Percentiles rank a stretch among this genome's conserved stretches.
Evolutionary conservation across 2,329 filamentous ascomycete genomes (phyloP).

Genomic region (Botrytis pseudocinerea): DNA sequence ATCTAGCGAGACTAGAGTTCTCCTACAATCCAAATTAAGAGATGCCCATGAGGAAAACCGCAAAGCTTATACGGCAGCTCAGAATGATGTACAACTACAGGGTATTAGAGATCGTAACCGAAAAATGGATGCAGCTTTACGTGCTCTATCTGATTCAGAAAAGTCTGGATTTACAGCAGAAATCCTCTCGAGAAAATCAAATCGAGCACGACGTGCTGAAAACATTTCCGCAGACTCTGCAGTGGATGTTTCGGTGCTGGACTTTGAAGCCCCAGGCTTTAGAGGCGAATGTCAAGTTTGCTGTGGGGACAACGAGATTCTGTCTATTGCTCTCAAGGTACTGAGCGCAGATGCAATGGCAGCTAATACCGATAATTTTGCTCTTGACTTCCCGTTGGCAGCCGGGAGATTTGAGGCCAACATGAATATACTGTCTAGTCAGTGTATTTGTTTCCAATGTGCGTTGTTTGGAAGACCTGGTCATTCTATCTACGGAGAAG

Average conservation of each 20-base stretch:
- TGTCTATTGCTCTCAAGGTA: neutral
- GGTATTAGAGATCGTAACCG: neutral
- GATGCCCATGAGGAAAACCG: neutral
- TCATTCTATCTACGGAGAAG: neutral
- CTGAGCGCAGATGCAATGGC: neutral
- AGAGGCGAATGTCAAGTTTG: neutral
- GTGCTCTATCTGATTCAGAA: neutral
- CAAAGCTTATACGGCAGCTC: neutral
- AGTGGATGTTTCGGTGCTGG: slow-evolving; percentile 1
- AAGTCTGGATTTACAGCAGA: neutral
- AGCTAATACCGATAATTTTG: neutral
- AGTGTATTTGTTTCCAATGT: slow-evolving; percentile 13
- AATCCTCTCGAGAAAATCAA: neutral
- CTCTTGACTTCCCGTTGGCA: neutral
- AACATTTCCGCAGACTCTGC: neutral
- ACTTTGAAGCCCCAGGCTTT: neutral
- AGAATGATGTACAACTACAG: neutral
- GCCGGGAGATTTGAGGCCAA: neutral
- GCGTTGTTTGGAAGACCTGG: neutral
- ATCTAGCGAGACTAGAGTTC: neutral
- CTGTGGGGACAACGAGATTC: neutral
- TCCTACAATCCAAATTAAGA: neutral
- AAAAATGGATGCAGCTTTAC: neutral
- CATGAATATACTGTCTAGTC: slow-evolving; percentile 4
- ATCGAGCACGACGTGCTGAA: neutral